Conservation (phyloP, 495 filamentous ascomycete genomes). For the Xylaria acuta region DNA sequence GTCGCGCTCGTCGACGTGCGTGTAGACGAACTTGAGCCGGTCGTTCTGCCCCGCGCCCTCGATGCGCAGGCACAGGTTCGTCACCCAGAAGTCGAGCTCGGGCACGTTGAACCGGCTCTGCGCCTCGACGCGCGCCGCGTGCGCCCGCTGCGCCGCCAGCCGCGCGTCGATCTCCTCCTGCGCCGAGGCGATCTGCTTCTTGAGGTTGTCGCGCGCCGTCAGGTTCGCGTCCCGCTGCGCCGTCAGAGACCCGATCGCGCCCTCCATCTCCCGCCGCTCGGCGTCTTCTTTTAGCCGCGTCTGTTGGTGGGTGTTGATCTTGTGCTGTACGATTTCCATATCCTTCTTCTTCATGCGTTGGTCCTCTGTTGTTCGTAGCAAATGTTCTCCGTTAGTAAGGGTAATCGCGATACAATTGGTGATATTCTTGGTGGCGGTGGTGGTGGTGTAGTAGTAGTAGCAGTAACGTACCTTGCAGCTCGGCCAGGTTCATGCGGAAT, state of each 20-base stretch:
- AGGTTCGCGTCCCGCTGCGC: conserved; percentile 77
- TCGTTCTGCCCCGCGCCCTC: conserved; percentile 87
- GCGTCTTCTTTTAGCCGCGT: conserved; percentile 83
- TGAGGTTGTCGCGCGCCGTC: conserved; percentile 72
- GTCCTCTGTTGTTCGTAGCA: conserved; percentile 68
- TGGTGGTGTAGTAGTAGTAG: too few species aligned
- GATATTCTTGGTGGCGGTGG: not conserved
- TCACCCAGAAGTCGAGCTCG: conserved; percentile 94
- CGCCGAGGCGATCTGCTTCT: conserved; percentile 77
- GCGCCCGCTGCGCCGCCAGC: conserved; percentile 57
- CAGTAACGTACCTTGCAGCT: conserved; percentile 74
- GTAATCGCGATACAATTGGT: conserved; percentile 22
- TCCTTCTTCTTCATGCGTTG: conserved; percentile 86
- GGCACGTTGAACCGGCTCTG: conserved; percentile 87
- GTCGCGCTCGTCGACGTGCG: conserved; percentile 83
- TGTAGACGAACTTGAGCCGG: conserved; percentile 88
- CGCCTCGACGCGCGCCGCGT: conserved; percentile 69
- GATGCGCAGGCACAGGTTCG: conserved; percentile 84
- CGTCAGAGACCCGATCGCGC: conserved; percentile 75
- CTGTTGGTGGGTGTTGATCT: conserved; percentile 76
- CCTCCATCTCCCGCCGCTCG: conserved; percentile 88
- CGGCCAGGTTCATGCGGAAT: conserved; percentile 87
- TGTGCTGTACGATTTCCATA: conserved; percentile 82
- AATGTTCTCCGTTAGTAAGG: conserved; percentile 16
- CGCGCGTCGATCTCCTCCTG: conserved; percentile 69